Conservation (phyloP, 768 basidiomycete genomes). For the Lyophyllum shimeji region DNA sequence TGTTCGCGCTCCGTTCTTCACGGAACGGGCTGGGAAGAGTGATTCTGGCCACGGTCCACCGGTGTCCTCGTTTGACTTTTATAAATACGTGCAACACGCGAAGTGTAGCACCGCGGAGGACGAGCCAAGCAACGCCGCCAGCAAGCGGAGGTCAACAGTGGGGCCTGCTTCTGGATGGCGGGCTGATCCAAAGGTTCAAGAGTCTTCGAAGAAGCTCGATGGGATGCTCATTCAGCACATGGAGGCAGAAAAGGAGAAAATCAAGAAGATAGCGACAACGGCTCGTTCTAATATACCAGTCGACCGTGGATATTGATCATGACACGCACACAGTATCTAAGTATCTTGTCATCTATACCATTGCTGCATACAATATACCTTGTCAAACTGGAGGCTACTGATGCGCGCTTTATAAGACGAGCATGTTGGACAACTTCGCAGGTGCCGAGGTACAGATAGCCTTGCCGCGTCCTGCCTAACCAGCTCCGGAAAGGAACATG, state of each 20-base stretch:
- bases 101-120: slow-evolving; percentile 4
- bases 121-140: slow-evolving; percentile 10
- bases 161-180: slow-evolving; percentile 32
- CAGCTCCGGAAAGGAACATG: no score
- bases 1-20: slow-evolving; percentile 43
- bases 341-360: slow-evolving; percentile 20
- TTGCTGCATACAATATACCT: slow-evolving; percentile 24
- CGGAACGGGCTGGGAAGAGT: slow-evolving; percentile 40
- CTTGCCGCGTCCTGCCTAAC: no score
- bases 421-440: no score
- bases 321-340: slow-evolving; percentile 7
- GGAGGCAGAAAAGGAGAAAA: slow-evolving; percentile 77
- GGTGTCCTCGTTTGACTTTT: slow-evolving; percentile 44
- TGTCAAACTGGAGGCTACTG: background rate
- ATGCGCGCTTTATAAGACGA: no score
- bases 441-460: no score
- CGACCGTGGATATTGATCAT: slow-evolving; percentile 18
- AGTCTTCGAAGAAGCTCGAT: slow-evolving; percentile 67
- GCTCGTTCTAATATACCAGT: slow-evolving; percentile 22
- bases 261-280: slow-evolving; percentile 70
- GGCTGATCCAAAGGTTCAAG: slow-evolving; percentile 43
- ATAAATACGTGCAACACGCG: slow-evolving; percentile 44
- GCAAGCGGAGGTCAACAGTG: slow-evolving; percentile 28
- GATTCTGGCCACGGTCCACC: slow-evolving; percentile 35
- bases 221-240: slow-evolving; percentile 83